phyloP scores from a whole-genome alignment of 2,329 filamentous ascomycete genomes.

The Sphaerostilbella broomeana region DNA sequence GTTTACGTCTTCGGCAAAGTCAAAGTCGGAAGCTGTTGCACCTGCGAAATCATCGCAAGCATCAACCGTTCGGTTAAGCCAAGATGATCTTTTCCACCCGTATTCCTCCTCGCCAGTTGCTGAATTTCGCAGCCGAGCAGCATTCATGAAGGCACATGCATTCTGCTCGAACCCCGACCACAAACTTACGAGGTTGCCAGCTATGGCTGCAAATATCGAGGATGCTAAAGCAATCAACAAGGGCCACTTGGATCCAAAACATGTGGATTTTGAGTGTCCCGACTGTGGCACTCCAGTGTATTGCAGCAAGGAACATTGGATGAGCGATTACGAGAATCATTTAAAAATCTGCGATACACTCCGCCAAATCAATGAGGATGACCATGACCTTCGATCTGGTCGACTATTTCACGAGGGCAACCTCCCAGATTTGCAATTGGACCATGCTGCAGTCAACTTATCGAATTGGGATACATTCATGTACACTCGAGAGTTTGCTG shows the following conservation, averaged over 20 bases:
- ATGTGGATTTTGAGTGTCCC: conserved; percentile 90
- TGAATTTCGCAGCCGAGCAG: conserved; percentile 78
- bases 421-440: conserved; percentile 82
- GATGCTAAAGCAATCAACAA: conserved; percentile 48
- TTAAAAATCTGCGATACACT: conserved; percentile 87
- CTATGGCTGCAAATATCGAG: conserved; percentile 58
- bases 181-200: conserved; percentile 63
- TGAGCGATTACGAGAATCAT: conserved; percentile 89
- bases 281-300: conserved; percentile 93
- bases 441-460: conserved; percentile 92
- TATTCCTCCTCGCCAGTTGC: conserved; percentile 85
- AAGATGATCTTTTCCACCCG: conserved; percentile 87
- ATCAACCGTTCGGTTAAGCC: conserved; percentile 41
- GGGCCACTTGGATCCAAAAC: conserved; percentile 60
- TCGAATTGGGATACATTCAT: conserved; percentile 97
- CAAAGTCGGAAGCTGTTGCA: conserved; percentile 23
- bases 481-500: conserved; percentile 85
- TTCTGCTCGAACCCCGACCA: conserved; percentile 90
- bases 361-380: conserved; percentile 92
- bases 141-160: conserved; percentile 87
- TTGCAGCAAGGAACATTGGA: conserved; percentile 92
- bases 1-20: conserved; percentile 26
- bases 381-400: conserved; percentile 87
- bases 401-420: conserved; percentile 91
- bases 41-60: conserved; percentile 19